Evolutionary conservation across 2,329 filamentous ascomycete genomes (phyloP), one percentile per base, ranked within the genome.

Genomic region (Lasiodiplodia hormozganensis): DNA sequence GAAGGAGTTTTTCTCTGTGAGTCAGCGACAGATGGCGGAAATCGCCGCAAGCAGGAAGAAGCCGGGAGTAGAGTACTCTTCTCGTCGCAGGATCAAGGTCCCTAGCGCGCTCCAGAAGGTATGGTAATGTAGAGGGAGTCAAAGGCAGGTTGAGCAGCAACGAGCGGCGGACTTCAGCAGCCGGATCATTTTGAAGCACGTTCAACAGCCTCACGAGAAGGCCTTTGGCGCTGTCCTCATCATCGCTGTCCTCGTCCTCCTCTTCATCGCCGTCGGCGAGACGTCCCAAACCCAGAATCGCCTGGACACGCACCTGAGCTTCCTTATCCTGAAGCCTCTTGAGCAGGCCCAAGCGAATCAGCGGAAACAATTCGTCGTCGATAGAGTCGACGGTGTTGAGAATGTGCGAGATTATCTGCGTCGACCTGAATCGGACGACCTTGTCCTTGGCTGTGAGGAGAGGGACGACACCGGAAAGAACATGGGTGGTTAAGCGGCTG

Each of bases 251-350:
- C 56, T 93, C 91, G 11, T 81, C 74, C 6, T 80, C 77, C 16
- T 84, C 79, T 71, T 92, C 86, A 73, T 88, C 88, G 12, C 89
- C 87, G 5, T 85, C 85, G 18, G 93, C 93, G 64, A 98, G 84
- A 38, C 94, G 88, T 7, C 93, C 92, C n/a, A 99, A 85, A 4
- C 94, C 95, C 70, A 97, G 85, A 0, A 97, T 93, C 7, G 96
- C 96, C 78, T 99, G 96, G 6, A 96, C 90, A 69, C 96, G 89
- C 10, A 99, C 93, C 77, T 94, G 92, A 7, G 94, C 88, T 78
- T 99, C 96, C 80, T 97, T 98, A 81, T 99, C 96, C 72, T 93
- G 89, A 62, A 98, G 90, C 40, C 96, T 88, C 80, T 92, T 96
- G 54, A 97, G 82, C 47, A 99, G 83, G 0, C 91, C 92, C 65